Base-by-base conservation (phyloP, 148 eudicot species). In the Vaccinium darrowii region DNA sequence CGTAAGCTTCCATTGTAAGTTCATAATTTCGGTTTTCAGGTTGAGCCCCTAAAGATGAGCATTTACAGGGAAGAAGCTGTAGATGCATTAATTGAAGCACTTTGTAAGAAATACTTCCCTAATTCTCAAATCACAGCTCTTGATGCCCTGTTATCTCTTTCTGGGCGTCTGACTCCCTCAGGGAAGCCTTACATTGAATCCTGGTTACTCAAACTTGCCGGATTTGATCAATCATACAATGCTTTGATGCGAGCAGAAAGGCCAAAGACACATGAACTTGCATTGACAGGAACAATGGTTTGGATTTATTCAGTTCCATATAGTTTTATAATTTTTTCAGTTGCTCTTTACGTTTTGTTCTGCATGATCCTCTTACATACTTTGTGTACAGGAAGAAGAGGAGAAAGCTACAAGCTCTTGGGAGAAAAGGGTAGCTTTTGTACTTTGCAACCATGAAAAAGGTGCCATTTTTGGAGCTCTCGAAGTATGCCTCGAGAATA, bases 11-110 rank as follows among this genome's bases (percentile, higher is more conserved):
- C 74, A 10, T 62, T 16, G 51, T 54, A 4, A 11, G 76, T 30
- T 83, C 71, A 9, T 14, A 30, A 65, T 77, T 69, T 56, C 56
- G 23, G 47, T 39, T 73, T 50, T 43, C 53, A 91, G 93, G 90
- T 72, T 84, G 88, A 89, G 63, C 93, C 92, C 47, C 89, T 90
- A 75, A 90, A 91, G 87, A 91, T 91, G 93, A 91, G 93, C 85
- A 90, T 91, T 23, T 91, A 91, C 84, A 87, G 93, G 53, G 93
- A 91, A 85, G 93, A 91, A 79, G 90, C 93, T 76, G 87, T 91
- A 19, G 93, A 91, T 51, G 82, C 93, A 84, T 72, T 91, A 58
- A 83, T 88, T 47, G 93, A 90, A 82, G 85, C 91, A 74, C 89
- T 91, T 80, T 74, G 84, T 50, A 88, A 71, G 80, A 90, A 87